Evolutionary conservation across 495 filamentous ascomycete genomes (phyloP), one percentile per base, ranked within the genome.

Genomic region (Daldinia bambusicola): DNA sequence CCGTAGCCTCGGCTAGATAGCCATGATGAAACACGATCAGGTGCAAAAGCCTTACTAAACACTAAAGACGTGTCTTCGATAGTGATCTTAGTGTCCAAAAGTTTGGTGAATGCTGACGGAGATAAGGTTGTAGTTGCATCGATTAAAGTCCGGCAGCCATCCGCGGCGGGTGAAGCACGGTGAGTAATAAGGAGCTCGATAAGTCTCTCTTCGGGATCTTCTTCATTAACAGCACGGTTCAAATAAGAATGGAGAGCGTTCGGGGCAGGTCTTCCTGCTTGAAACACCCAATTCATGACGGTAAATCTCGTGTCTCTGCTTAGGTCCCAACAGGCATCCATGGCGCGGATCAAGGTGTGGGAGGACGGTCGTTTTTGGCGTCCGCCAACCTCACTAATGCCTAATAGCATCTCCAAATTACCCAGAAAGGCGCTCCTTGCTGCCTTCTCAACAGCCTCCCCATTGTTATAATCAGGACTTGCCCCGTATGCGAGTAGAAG

Each of bases 371-470:
- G 79, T 62, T 78, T 80, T 56, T 71, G 67, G 3, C 68, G 53
- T 13, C 67, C 75, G 20, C 72, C 75, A 13, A 72, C 67, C 6
- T 71, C 75, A 22, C 77, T 57, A 6, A 84, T 69, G 0, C 82
- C 82, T 7, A 85, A 72, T 67, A 85, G 71, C 57, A 84, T 66
- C 67, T 83, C 81, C 7, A 85, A 68, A 62, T 70, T 83, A 1
- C 75, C 78, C 61, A 85, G 69, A 52, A 81, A 79, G 0, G 79
- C 79, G 31, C 80, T 77, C 18, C 80, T 74, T 0, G 83, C 78
- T 0, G 81, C 80, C 20, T 82, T 82, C 72, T 82, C 82, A n/a
- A 85, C 77, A 14, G 82, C 83, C 22, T 85, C 83, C 4, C 83
- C 83, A 0, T 76, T 63, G 12, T 80, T 82, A 56, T 79, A 82